These are phyloP conservation scores for Auricularia auricula-judae DNA, from an alignment of 768 basidiomycete genomes.

Conservation along the genomic window DNA sequence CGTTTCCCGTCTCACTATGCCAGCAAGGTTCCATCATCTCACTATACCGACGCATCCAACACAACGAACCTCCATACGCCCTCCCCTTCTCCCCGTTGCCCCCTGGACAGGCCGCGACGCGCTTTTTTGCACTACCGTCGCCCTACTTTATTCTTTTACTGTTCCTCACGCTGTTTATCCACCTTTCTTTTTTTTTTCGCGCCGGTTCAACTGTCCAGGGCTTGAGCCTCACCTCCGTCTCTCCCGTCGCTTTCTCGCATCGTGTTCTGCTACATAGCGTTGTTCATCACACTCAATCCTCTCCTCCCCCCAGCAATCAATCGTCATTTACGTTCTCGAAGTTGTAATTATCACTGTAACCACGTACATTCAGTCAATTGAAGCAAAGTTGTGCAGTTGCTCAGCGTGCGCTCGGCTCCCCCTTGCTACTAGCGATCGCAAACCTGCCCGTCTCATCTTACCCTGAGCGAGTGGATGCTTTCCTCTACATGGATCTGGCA, in stretches of 20 bases:
- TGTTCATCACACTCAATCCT: not conserved
- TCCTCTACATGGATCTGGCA: not conserved
- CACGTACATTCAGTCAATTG: not conserved
- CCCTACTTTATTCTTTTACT: conserved; percentile 1
- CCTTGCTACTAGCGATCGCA: too few relatives aligned
- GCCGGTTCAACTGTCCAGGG: not conserved
- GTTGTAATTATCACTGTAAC: not conserved
- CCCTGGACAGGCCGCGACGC: conserved; percentile 1
- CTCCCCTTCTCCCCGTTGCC: not conserved
- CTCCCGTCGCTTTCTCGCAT: not conserved
- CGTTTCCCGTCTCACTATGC: not conserved
- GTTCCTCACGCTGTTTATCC: conserved; percentile 1
- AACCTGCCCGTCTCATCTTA: not conserved
- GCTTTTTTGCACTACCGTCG: not conserved
- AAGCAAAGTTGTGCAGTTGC: not conserved
- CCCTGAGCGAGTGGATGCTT: not conserved
- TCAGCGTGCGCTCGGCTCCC: too few relatives aligned
- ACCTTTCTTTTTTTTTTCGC: not conserved
- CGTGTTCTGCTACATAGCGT: not conserved
- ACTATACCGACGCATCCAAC: not conserved
- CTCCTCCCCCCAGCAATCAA: not conserved
- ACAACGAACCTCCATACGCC: not conserved
- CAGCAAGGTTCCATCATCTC: not conserved
- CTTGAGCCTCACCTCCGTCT: not conserved
- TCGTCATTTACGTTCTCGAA: not conserved